phyloP scores from a whole-genome alignment of 345 rosid species.

The Dimocarpus longan region DNA sequence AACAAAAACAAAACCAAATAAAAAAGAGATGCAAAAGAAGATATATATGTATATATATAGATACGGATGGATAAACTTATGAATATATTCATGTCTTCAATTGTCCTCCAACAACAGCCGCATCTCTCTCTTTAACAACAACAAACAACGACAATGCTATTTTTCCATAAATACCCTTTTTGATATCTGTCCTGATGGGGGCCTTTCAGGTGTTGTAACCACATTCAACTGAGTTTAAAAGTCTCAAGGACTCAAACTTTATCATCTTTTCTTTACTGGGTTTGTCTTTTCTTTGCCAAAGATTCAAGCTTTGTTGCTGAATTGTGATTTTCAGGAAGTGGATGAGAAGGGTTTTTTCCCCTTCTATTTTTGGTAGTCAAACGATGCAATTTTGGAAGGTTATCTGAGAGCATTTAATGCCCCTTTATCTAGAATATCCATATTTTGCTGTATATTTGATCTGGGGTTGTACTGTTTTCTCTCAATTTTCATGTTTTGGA shows the following conservation, averaged over 20 bases:
- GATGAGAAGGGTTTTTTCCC: background rate
- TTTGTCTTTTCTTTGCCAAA: background rate
- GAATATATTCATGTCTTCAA: conserved; percentile 21
- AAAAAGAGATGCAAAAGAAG: conserved; percentile 11
- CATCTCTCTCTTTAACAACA: conserved; percentile 9
- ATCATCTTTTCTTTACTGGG: conserved; percentile 7
- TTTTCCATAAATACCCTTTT: conserved; percentile 39
- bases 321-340: background rate
- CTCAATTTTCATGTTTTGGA: conserved; percentile 3
- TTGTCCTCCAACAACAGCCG: conserved; percentile 35
- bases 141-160: too few relatives aligned
- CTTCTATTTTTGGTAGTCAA: background rate
- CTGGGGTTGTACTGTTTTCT: background rate
- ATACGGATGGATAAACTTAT: conserved; percentile 20
- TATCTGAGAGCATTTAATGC: background rate
- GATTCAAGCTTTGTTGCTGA: background rate
- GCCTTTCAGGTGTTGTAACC: conserved; percentile 29
- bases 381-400: background rate
- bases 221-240: background rate
- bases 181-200: conserved; percentile 33
- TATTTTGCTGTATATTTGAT: background rate
- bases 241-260: conserved; percentile 8
- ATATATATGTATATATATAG: too few relatives aligned
- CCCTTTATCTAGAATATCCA: background rate
- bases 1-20: conserved; percentile 6